Base-by-base conservation (phyloP, 1,284 basidiomycete genomes). In the Cryptococcus neoformans region DNA sequence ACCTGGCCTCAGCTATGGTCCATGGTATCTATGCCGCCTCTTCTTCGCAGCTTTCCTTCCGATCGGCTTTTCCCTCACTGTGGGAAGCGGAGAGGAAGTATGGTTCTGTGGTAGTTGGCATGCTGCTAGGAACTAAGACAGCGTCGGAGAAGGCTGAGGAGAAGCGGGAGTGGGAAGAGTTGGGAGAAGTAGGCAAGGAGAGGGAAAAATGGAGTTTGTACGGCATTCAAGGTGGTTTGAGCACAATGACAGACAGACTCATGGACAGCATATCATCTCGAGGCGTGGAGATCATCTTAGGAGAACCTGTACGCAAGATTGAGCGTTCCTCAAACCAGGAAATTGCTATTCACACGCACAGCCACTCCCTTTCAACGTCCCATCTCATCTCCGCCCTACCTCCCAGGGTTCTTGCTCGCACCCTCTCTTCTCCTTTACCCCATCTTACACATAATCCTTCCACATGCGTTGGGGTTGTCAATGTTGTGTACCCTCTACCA, bases 21-120 rank as follows among this genome's bases (percentile, higher is more conserved):
- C 94, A 97, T 67, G 95, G 94, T 0, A 89, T 99, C 58, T 97
- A 96, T 71, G 92, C 92, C 0, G 85, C 90, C 0, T 92, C 95
- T 67, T 84, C 91, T 3, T 79, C 87, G 1, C 67, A 79, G 39
- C 77, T 98, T 8, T 92, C 90, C 60, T 80, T 92, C 0, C 82
- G 87, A 2, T 83, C 90, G 3, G 83, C 90, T 0, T 90, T 97
- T 68, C 87, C 89, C 0, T 79, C 80, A 3, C 66, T 96, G 16
- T 88, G 84, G 82, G 83, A 86, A 34, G 80, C 85, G 0, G 88
- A 91, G 71, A 81, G 84, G 51, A 69, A 80, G 6, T 85, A 85
- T 3, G 78, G 82, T 11, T 89, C 89, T 0, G 87, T 88, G 45
- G 79, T 94, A 17, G 68, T 87, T 0, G 80, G 84, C 35, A 87